Percentiles rank a stretch among this genome's conserved stretches.
Conservation (phyloP, 1,284 basidiomycete species). For the Mycena citricolor region DNA sequence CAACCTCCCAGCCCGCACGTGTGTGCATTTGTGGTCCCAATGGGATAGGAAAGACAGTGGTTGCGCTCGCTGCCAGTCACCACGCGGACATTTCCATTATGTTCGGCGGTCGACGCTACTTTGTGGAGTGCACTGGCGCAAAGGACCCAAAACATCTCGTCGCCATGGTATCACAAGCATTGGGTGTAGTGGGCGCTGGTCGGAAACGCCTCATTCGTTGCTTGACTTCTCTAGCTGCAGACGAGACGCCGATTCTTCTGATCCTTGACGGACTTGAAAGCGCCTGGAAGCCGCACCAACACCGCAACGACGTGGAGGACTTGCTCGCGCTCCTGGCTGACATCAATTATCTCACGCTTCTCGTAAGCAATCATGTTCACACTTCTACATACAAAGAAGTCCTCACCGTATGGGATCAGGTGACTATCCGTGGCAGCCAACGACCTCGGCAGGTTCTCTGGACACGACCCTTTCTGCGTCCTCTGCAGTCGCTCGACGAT, state of each 20-base stretch:
- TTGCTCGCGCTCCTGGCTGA: conserved; percentile 26
- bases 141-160: not conserved
- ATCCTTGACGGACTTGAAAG: conserved; percentile 10
- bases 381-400: not conserved
- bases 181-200: not conserved
- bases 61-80: conserved; percentile 6
- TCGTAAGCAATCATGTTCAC: conserved; percentile 15
- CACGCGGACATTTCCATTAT: not conserved
- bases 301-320: conserved; percentile 26
- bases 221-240: not conserved
- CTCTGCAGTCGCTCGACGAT: conserved; percentile 26
- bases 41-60: conserved; percentile 15
- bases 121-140: conserved; percentile 9
- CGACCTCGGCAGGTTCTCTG: conserved; percentile 27
- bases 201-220: not conserved
- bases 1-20: not conserved
- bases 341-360: conserved; percentile 24
- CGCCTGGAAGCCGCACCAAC: conserved; percentile 27
- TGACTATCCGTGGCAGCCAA: conserved; percentile 32
- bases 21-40: conserved; percentile 7
- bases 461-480: conserved; percentile 26
- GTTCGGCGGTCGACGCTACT: conserved; percentile 3
- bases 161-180: not conserved
- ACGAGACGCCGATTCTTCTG: not conserved
- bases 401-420: not conserved